Base-by-base conservation (phyloP, 2,329 filamentous ascomycete genomes). In the Aspergillus ochraceoroseus region DNA sequence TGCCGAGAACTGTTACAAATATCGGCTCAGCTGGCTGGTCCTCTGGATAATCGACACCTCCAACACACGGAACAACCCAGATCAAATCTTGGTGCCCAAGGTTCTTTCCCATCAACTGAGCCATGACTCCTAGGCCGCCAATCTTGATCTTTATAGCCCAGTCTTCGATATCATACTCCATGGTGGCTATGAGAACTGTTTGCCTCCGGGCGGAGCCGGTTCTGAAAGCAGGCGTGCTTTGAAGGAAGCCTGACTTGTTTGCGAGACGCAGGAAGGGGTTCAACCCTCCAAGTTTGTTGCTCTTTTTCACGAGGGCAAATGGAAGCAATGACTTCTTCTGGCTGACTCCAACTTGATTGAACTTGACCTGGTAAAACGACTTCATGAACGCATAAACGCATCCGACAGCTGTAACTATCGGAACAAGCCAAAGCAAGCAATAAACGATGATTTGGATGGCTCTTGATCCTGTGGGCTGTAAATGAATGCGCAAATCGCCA, bases 121-220 rank as follows among this genome's bases (percentile, higher is more conserved):
- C 79, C 80, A 84, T 84, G 46, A 83, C 80, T 58, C 80, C 80
- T 3, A 84, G 68, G 45, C 80, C 80, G 44, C 80, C 80, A 32
- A 84, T 84, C 63, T 84, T 84, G 63, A 84, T 79, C 61, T 82
- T 83, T 63, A 84, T 80, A 3, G 64, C 71, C 77, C 80, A 83
- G 55, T 84, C 80, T 40, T 80, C 77, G 45, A 84, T 83, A 46
- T 83, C 79, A 61, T 84, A 84, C 59, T 84, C 80, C 77, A 84
- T 82, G 5, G 80, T 83, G 8, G 79, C 80, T 38, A 84, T 81
- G 14, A 84, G 70, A 2, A 82, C 75, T 20, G 73, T 82, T n/a
- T 76, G 67, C 30, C 68, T 46, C 23, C 51, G 56, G 13, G 67
- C 59, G n/a, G 51, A 48, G 27, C 54, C 57, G 22, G 49, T 50